Evolutionary conservation across 2,329 filamentous ascomycete species (phyloP).

Genomic region (Alternaria conjuncta): DNA sequence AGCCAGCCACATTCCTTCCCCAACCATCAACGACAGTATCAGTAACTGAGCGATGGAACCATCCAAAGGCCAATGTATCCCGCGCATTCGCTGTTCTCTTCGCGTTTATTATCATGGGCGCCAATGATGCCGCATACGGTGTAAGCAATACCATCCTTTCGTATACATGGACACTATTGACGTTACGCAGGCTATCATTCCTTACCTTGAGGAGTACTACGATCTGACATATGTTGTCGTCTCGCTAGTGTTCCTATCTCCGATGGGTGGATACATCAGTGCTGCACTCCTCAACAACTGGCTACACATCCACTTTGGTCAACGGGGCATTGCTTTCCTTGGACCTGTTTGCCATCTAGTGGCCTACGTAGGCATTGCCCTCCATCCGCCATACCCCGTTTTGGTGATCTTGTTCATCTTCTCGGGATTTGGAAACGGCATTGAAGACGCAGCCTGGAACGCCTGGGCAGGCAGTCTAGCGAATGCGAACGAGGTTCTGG

Average conservation of each 20-base stretch:
- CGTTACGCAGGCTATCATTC: constrained; percentile 10
- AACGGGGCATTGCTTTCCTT: constrained; percentile 72
- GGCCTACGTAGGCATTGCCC: constrained; percentile 67
- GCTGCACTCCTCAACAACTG: constrained; percentile 68
- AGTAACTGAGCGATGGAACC: constrained; percentile 66
- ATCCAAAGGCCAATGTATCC: constrained; percentile 61
- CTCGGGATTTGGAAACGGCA: constrained; percentile 72
- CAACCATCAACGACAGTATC: constrained; percentile 51
- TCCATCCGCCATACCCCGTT: constrained; percentile 71
- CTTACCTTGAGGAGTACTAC: constrained; percentile 65
- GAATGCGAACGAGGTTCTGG: constrained; percentile 73
- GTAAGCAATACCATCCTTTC: constrained; percentile 49
- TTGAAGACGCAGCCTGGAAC: constrained; percentile 67
- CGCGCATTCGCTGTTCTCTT: constrained; percentile 64
- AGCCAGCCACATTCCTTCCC: constrained; percentile 47
- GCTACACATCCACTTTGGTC: constrained; percentile 68
- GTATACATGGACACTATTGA: background rate
- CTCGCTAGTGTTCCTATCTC: constrained; percentile 69
- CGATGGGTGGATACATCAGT: constrained; percentile 67
- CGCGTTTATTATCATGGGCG: constrained; percentile 67
- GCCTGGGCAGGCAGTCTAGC: constrained; percentile 72
- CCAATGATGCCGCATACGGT: constrained; percentile 70
- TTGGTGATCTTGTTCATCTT: constrained; percentile 68
- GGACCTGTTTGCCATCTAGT: constrained; percentile 66
- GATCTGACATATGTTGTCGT: constrained; percentile 64